phyloP scores from a whole-genome alignment of 306 rosid genomes.

The Adenanthera pavonina region DNA sequence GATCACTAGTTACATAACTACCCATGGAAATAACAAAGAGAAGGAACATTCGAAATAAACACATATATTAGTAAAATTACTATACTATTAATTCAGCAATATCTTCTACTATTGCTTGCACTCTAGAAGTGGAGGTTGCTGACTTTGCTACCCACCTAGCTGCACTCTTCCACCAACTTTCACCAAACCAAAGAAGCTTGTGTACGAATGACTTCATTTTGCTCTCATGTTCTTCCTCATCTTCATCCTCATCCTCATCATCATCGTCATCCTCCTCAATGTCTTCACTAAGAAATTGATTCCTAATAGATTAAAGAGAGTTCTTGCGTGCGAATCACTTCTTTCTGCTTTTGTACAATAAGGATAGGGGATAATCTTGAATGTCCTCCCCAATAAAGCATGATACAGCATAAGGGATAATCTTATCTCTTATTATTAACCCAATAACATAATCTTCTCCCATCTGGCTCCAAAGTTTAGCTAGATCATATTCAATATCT shows the following conservation, averaged over 20 bases:
- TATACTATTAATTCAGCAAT: too few relatives aligned
- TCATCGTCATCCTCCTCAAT: slow-evolving; percentile 61
- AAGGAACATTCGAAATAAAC: too few relatives aligned
- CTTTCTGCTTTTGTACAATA: too few relatives aligned
- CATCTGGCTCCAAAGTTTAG: slow-evolving; percentile 77
- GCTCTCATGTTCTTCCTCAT: too few relatives aligned
- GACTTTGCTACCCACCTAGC: slow-evolving; percentile 60
- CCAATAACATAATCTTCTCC: slow-evolving; percentile 91
- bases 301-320: too few relatives aligned
- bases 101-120: slow-evolving; percentile 85
- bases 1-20: too few relatives aligned
- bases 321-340: too few relatives aligned
- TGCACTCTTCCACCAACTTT: slow-evolving; percentile 51
- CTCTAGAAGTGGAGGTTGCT: slow-evolving; percentile 88
- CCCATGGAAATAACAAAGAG: too few relatives aligned
- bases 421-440: slow-evolving; percentile 83
- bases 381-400: slow-evolving; percentile 94
- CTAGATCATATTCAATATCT: slow-evolving; percentile 77
- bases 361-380: too few relatives aligned
- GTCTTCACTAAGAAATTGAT: too few relatives aligned
- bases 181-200: background rate
- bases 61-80: too few relatives aligned
- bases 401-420: slow-evolving; percentile 91
- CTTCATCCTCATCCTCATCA: too few relatives aligned
- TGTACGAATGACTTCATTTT: slow-evolving; percentile 62